These are phyloP conservation scores for Saturnispora gosingensis DNA, from an alignment of 805 yeast genomes.

Conservation along the genomic window DNA sequence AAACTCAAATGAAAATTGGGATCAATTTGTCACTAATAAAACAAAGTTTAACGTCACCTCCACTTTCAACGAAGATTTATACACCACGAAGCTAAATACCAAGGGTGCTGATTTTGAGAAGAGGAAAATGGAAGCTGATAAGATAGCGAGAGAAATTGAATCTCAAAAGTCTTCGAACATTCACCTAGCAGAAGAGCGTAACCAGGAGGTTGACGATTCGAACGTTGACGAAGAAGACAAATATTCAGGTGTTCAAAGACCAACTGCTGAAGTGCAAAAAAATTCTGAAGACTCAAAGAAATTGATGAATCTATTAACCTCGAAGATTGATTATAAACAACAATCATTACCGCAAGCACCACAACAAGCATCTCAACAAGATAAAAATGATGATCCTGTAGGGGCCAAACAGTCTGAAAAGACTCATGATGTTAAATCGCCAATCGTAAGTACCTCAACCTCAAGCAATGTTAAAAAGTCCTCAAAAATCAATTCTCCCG, in stretches of 20 bases:
- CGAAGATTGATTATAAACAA: neutral
- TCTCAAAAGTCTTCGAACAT: constrained; percentile 50
- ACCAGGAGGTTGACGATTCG: constrained; percentile 63
- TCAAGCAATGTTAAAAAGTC: neutral
- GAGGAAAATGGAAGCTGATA: constrained; percentile 61
- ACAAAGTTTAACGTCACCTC: constrained; percentile 82
- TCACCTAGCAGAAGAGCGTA: constrained; percentile 91
- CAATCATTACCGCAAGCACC: neutral
- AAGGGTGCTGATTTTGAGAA: constrained; percentile 63
- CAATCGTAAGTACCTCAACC: neutral
- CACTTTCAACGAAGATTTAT: constrained; percentile 73
- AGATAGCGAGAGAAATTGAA: constrained; percentile 78
- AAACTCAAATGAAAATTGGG: constrained; percentile 45
- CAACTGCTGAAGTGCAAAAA: neutral
- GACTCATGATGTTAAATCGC: neutral
- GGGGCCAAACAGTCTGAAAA: neutral
- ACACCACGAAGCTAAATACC: constrained; percentile 70
- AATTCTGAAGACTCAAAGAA: constrained; percentile 19
- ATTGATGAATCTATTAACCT: constrained; percentile 21
- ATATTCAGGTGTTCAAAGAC: constrained; percentile 82
- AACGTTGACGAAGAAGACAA: constrained; percentile 94
- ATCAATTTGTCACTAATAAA: constrained; percentile 90
- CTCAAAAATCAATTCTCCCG: neutral
- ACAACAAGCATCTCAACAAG: neutral
- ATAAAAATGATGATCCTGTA: neutral